Evolutionary conservation across 441 rosid genomes (phyloP), one percentile per base, ranked within the genome.

Genomic region (Raphanus hybrid): DNA sequence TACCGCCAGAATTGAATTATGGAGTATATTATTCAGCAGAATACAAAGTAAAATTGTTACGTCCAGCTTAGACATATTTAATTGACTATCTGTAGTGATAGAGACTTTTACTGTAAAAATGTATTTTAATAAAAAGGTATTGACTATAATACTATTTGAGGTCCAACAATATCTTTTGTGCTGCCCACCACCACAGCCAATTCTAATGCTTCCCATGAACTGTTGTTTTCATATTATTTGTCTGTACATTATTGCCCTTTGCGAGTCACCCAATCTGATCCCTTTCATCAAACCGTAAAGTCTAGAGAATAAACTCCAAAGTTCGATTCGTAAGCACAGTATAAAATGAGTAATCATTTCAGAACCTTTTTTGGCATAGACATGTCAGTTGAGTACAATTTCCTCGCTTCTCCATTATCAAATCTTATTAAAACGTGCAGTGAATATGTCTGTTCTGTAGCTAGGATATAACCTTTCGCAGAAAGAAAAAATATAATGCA

Each of bases 171-270:
- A 59, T 23, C 23, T 71, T 72, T 72, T 67, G 29, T 26, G 73
- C 58, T 73, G 73, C 77, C 81, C 58, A 72, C 77, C 81, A 66
- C 76, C 67, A 72, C 50, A 50, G 27, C 64, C 77, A 62, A 27
- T 78, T 67, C 52, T 8, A 67, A 73, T 73, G 74, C 78, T 29
- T 61, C 20, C 54, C 66, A 73, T 78, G 78, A 73, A 67, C 63
- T 62, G 70, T 78, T 72, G 58, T 59, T 72, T 64, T 72, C 73
- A 35, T 69, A 77, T 77, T 65, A 77, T 71, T 65, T 71, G 68
- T 65, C 69, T 66, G 39, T 68, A 52, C 70, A 52, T 37, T 67
- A 72, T 67, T 78, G 14, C 77, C 59, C 70, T 67, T 78, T 48
- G 0, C 34, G 15, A 6, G 5, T 20, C 63, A 59, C 43, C 45